Conservation (phyloP, 208 protist species). For the Leishmania braziliensis region DNA sequence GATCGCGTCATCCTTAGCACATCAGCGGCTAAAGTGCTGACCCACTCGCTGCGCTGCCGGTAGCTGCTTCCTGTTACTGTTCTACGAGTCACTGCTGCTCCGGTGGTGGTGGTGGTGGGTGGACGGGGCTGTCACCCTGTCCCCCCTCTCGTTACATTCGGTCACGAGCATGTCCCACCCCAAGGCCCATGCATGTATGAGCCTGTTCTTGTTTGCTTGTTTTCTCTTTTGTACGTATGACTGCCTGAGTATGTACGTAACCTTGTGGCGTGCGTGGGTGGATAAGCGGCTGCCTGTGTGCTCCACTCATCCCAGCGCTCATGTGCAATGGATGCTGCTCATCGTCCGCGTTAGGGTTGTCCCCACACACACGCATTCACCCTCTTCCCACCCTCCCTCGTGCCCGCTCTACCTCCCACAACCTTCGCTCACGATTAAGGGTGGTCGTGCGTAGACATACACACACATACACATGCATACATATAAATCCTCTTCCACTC, state of each 20-base stretch:
- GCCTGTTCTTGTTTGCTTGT: not conserved
- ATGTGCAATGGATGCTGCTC: not conserved
- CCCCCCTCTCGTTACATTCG: not conserved
- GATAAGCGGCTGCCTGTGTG: not conserved
- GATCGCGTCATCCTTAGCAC: slow-evolving; percentile 1
- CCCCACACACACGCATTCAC: not conserved
- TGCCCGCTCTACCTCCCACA: not conserved
- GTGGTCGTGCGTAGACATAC: not conserved
- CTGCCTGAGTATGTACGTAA: slow-evolving; percentile 3
- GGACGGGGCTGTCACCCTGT: not conserved
- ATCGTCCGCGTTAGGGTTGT: not conserved
- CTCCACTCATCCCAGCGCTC: not conserved
- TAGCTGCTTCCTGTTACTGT: not conserved
- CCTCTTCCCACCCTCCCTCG: not conserved
- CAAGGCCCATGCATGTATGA: not conserved
- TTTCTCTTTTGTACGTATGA: slow-evolving; percentile 4
- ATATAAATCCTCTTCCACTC: not conserved
- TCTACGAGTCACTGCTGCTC: not conserved
- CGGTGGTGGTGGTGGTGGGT: not conserved
- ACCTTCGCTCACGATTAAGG: not conserved
- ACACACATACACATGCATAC: too few species aligned
- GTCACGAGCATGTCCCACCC: not conserved
- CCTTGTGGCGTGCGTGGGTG: not conserved
- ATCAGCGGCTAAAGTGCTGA: not conserved
- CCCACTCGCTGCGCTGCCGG: not conserved